Evolutionary conservation across 2,329 filamentous ascomycete genomes (phyloP).

Genomic region (Lecanicillium sp.): DNA sequence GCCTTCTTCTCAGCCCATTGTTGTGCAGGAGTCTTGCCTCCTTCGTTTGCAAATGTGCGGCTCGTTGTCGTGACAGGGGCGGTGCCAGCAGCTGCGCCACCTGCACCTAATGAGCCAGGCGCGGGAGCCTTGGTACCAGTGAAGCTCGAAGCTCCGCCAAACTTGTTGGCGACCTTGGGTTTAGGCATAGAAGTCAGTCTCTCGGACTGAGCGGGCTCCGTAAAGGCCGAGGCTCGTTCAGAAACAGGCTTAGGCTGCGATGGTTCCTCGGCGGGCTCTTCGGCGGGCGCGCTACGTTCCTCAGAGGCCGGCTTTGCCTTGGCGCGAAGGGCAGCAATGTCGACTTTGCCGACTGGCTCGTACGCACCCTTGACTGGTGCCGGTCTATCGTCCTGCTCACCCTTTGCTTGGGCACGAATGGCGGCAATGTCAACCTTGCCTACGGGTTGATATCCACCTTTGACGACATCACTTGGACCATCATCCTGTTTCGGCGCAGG

Average conservation of each 20-base stretch:
- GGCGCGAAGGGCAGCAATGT: slow-evolving; percentile 88
- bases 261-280: slow-evolving; percentile 17
- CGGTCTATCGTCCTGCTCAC: slow-evolving; percentile 67
- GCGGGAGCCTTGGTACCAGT: slow-evolving; percentile 83
- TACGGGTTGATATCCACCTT: slow-evolving; percentile 82
- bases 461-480: slow-evolving; percentile 55
- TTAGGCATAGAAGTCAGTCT: slow-evolving; percentile 84
- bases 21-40: slow-evolving; percentile 93
- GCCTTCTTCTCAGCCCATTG: slow-evolving; percentile 98
- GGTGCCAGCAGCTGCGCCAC: slow-evolving; percentile 47
- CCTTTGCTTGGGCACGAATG: slow-evolving; percentile 67
- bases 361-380: slow-evolving; percentile 85
- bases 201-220: slow-evolving; percentile 52
- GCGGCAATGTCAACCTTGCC: slow-evolving; percentile 97
- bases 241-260: slow-evolving; percentile 52
- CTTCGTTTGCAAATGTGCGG: slow-evolving; percentile 88
- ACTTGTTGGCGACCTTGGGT: slow-evolving; percentile 89
- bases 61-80: slow-evolving; percentile 70
- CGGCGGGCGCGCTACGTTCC: slow-evolving; percentile 28
- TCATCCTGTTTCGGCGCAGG: slow-evolving; percentile 36
- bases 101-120: slow-evolving; percentile 58
- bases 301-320: slow-evolving; percentile 54
- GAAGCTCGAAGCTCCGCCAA: slow-evolving; percentile 64
- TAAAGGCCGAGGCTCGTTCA: slow-evolving; percentile 71
- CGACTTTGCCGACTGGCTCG: slow-evolving; percentile 91